phyloP scores from a whole-genome alignment of 164 flowering plant genomes.

The Tetracentron sinense region DNA sequence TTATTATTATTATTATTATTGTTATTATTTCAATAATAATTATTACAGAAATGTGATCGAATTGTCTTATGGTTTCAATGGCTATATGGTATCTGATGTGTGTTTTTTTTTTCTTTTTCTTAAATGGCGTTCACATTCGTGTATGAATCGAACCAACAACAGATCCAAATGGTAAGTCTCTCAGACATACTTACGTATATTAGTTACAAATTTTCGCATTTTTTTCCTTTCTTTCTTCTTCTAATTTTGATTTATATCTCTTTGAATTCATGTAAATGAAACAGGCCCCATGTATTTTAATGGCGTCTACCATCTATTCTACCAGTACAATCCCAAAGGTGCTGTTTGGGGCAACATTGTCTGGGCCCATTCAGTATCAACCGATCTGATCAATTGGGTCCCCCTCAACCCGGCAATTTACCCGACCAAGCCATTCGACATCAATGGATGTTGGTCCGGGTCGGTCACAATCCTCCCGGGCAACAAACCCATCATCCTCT shows the following conservation, averaged over 20 bases:
- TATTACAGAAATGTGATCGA: neutral
- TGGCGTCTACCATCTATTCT: conserved; percentile 38
- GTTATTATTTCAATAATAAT: neutral
- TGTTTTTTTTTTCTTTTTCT: neutral
- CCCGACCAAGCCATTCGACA: conserved; percentile 35
- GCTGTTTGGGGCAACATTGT: conserved; percentile 46
- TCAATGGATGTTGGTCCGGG: conserved; percentile 46
- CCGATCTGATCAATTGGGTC: conserved; percentile 47
- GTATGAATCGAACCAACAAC: neutral
- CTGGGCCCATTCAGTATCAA: conserved; percentile 53
- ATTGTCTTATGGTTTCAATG: too few relatives aligned
- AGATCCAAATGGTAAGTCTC: conserved; percentile 31
- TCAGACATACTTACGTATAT: neutral
- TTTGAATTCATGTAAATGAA: neutral
- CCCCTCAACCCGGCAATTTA: conserved; percentile 32
- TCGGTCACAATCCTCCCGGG: conserved; percentile 50
- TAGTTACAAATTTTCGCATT: neutral
- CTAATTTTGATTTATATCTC: neutral
- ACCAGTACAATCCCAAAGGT: conserved; percentile 41
- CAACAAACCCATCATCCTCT: conserved; percentile 37
- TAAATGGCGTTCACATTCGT: neutral
- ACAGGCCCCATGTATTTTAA: conserved; percentile 36
- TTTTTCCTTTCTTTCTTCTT: neutral
- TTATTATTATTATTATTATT: too few relatives aligned
- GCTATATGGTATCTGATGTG: neutral